These are phyloP conservation scores for Russula olivacea DNA, from an alignment of 768 basidiomycete species.

Conservation along the genomic window DNA sequence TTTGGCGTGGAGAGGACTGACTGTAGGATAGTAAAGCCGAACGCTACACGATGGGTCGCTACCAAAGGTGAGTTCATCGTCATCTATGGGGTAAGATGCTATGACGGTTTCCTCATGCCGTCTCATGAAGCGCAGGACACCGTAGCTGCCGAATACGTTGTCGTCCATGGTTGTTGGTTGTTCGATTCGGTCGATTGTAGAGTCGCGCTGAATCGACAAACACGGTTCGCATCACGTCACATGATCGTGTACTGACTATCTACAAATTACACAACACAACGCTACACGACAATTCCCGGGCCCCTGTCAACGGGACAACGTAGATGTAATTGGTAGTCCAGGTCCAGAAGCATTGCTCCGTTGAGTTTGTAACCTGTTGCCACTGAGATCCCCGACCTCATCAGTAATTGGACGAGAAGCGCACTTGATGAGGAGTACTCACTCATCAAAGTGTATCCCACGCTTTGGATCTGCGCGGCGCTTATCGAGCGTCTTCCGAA, in stretches of 20 bases:
- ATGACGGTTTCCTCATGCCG: conserved; percentile 42
- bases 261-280: background rate
- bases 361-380: conserved; percentile 5
- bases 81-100: conserved; percentile 69
- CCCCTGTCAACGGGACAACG: conserved; percentile 15
- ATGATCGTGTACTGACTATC: conserved; percentile 16
- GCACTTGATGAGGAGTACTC: conserved; percentile 25
- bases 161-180: conserved; percentile 28
- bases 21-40: conserved; percentile 60
- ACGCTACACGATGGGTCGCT: conserved; percentile 59
- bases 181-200: background rate
- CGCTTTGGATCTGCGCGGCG: conserved; percentile 84
- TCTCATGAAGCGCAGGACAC: conserved; percentile 61
- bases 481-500: conserved; percentile 79
- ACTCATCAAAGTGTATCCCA: conserved; percentile 75
- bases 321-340: conserved; percentile 9
- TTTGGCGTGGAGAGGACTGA: conserved; percentile 60
- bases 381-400: background rate
- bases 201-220: background rate
- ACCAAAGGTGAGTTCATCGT: conserved; percentile 61
- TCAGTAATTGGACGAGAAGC: background rate
- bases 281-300: background rate
- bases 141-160: conserved; percentile 57
- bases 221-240: conserved; percentile 18
- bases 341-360: conserved; percentile 12